phyloP scores from a whole-genome alignment of 2,329 filamentous ascomycete genomes.

The Acrocalymma vagum region DNA sequence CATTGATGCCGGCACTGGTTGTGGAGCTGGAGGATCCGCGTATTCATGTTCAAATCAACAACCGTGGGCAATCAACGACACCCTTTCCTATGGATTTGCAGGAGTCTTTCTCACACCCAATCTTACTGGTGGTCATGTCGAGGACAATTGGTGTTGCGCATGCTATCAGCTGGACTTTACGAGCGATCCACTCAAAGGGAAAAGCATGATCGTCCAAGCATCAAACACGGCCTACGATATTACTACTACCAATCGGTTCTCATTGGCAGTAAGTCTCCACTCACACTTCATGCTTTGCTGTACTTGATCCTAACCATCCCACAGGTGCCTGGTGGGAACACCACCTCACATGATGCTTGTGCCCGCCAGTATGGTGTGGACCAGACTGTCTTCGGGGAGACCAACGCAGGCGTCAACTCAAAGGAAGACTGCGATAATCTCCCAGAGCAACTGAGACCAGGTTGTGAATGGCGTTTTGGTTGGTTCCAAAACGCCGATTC shows the following conservation, averaged over 20 bases:
- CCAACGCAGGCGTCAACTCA: slow-evolving; percentile 34
- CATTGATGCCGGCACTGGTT: slow-evolving; percentile 60
- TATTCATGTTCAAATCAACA: slow-evolving; percentile 68
- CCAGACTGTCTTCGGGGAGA: slow-evolving; percentile 43
- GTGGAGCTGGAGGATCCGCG: slow-evolving; percentile 62
- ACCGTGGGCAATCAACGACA: slow-evolving; percentile 68
- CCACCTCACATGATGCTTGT: slow-evolving; percentile 42
- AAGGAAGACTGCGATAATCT: slow-evolving; percentile 43
- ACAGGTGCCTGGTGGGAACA: slow-evolving; percentile 48
- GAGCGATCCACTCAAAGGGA: slow-evolving; percentile 62
- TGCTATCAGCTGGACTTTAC: slow-evolving; percentile 71
- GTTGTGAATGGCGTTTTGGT: slow-evolving; percentile 46
- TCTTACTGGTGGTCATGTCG: slow-evolving; percentile 54
- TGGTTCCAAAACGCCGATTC: slow-evolving; percentile 44
- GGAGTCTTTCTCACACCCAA: slow-evolving; percentile 61
- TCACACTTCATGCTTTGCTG: slow-evolving; percentile 1
- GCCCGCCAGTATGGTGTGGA: slow-evolving; percentile 41
- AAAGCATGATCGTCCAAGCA: slow-evolving; percentile 71
- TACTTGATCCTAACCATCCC: slow-evolving; percentile 18
- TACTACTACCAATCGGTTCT: slow-evolving; percentile 41
- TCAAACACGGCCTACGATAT: slow-evolving; percentile 65
- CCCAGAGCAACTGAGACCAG: slow-evolving; percentile 33
- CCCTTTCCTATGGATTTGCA: slow-evolving; percentile 70
- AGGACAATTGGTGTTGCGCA: slow-evolving; percentile 71
- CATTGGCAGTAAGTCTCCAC: slow-evolving; percentile 39